Evolutionary conservation across 2,329 filamentous ascomycete genomes (phyloP).

Genomic region (Aspergillus calidoustus): DNA sequence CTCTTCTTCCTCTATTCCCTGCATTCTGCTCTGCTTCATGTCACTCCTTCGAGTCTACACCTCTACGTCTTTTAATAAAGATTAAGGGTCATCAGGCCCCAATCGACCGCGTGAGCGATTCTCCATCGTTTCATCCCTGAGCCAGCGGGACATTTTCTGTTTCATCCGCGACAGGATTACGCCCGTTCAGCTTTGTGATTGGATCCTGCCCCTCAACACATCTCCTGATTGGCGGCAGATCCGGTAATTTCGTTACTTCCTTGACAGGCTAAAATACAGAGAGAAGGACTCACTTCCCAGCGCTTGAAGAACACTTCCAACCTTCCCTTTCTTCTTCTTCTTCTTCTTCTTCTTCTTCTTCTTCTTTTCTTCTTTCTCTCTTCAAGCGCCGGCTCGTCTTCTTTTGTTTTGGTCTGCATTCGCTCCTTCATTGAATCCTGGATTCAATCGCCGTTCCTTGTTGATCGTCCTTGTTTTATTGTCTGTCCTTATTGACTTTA

Average conservation of each 20-base stretch:
- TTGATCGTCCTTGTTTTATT: conserved; percentile 17
- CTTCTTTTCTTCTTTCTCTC: conserved; percentile 10
- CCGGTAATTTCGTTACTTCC: conserved; percentile 9
- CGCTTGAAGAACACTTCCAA: conserved; percentile 8
- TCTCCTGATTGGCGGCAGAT: conserved; percentile 14
- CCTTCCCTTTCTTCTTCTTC: conserved; percentile 9
- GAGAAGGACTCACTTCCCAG: not conserved
- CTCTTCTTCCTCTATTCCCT: not conserved
- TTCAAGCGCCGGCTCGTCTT: conserved; percentile 14
- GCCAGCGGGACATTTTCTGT: conserved; percentile 1
- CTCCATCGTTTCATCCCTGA: conserved; percentile 17
- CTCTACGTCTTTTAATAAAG: conserved; percentile 1
- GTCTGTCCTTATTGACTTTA: not conserved
- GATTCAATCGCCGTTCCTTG: conserved; percentile 6
- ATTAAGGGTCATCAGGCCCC: conserved; percentile 10
- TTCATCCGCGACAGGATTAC: conserved; percentile 12
- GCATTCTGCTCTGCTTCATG: conserved; percentile 3
- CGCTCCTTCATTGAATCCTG: conserved; percentile 13
- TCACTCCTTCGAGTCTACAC: conserved; percentile 4
- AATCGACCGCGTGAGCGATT: conserved; percentile 10
- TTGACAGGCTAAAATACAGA: not conserved
- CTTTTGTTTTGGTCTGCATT: conserved; percentile 11
- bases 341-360: conserved; percentile 12
- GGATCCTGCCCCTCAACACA: not conserved
- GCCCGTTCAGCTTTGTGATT: conserved; percentile 1